Evolutionary conservation across 2,329 filamentous ascomycete genomes (phyloP).

Genomic region (Metarhizium robertsii): DNA sequence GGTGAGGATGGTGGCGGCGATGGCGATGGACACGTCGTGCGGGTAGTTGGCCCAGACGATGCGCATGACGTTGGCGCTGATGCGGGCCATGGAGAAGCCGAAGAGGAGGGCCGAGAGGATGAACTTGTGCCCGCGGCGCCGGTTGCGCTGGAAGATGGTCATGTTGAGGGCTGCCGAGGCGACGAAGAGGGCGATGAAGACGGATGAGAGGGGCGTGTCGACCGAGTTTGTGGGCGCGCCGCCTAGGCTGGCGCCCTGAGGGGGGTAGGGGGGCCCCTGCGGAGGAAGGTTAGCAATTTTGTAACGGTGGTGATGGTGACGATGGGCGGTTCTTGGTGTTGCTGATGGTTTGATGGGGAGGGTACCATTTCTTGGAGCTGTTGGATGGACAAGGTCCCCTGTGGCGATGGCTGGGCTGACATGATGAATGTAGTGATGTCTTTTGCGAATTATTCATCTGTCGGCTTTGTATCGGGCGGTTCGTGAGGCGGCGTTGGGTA

Average conservation of each 20-base stretch:
- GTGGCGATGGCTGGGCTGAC: background rate
- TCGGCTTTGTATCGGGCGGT: background rate
- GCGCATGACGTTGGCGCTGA: constrained; percentile 39
- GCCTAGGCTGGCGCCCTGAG: constrained; percentile 40
- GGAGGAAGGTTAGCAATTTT: background rate
- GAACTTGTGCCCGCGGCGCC: constrained; percentile 45
- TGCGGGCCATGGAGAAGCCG: constrained; percentile 48
- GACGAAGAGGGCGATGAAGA: constrained; percentile 53
- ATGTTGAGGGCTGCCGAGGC: constrained; percentile 46
- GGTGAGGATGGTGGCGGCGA: constrained; percentile 60
- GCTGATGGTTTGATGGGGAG: background rate
- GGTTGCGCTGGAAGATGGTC: constrained; percentile 45
- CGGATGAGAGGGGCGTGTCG: constrained; percentile 55
- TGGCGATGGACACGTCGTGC: constrained; percentile 30
- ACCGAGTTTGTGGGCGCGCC: constrained; percentile 45
- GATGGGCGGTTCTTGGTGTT: background rate
- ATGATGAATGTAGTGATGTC: background rate
- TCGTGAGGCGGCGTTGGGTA: background rate
- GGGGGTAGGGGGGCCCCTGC: constrained; percentile 28
- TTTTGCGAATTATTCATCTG: background rate
- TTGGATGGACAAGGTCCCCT: background rate
- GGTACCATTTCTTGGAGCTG: background rate
- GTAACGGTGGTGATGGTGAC: background rate
- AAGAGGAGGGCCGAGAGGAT: constrained; percentile 48
- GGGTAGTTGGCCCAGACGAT: constrained; percentile 42